Evolutionary conservation across 192 early-diverging fungal species (phyloP).

Genomic region (Thamnidium elegans): DNA sequence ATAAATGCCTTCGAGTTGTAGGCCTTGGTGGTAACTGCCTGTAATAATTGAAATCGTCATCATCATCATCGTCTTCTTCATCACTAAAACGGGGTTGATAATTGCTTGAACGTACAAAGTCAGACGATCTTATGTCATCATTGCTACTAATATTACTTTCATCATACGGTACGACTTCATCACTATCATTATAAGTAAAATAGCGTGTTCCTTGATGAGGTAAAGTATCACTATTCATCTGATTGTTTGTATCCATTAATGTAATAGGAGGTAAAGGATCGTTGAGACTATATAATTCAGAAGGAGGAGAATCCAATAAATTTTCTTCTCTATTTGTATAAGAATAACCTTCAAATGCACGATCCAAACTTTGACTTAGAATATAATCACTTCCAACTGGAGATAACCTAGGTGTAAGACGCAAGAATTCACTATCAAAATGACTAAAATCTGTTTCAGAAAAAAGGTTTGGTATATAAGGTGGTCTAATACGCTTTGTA

Average conservation of each 20-base stretch:
- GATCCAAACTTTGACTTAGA: constrained; percentile 14
- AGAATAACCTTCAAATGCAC: constrained; percentile 26
- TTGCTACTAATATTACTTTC: background rate
- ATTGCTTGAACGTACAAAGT: background rate
- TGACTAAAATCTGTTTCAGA: constrained; percentile 51
- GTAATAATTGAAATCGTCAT: background rate
- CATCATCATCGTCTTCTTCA: background rate
- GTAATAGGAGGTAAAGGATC: background rate
- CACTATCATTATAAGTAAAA: constrained; percentile 6
- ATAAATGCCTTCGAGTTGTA: too few species aligned
- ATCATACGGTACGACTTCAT: constrained; percentile 1
- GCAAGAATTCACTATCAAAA: constrained; percentile 52
- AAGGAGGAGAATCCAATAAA: background rate
- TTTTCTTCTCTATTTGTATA: constrained; percentile 16
- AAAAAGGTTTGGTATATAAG: constrained; percentile 62
- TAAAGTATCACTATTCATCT: background rate
- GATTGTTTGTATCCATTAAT: background rate
- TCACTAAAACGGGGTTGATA: background rate
- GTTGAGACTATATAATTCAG: constrained; percentile 1
- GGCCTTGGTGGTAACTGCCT: background rate
- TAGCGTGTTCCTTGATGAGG: background rate
- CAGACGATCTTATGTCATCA: constrained; percentile 3
- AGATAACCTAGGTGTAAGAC: constrained; percentile 44
- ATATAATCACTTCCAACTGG: constrained; percentile 14
- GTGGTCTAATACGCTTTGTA: constrained; percentile 54